phyloP scores from a whole-genome alignment of 2,329 filamentous ascomycete species.

The Diplocarpon mali region DNA sequence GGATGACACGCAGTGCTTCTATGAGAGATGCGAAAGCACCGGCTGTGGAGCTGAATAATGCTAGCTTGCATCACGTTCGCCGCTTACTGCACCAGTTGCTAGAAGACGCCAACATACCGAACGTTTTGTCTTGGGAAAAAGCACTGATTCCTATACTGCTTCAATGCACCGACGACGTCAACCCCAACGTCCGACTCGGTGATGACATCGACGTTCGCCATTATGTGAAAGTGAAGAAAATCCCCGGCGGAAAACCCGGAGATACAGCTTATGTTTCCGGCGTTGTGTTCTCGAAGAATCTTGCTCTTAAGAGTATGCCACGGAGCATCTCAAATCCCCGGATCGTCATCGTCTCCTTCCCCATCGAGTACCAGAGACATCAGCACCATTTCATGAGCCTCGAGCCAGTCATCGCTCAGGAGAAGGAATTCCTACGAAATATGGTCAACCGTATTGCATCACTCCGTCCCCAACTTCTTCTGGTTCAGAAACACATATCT shows the following conservation, averaged over 20 bases:
- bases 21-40: slow-evolving; percentile 65
- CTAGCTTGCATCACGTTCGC: slow-evolving; percentile 80
- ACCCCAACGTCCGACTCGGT: slow-evolving; percentile 78
- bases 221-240: slow-evolving; percentile 95
- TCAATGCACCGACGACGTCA: slow-evolving; percentile 85
- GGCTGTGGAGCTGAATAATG: slow-evolving; percentile 74
- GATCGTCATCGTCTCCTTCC: slow-evolving; percentile 87
- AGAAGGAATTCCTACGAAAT: slow-evolving; percentile 85
- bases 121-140: slow-evolving; percentile 72
- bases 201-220: slow-evolving; percentile 97
- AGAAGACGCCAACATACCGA: slow-evolving; percentile 62
- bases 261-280: slow-evolving; percentile 96
- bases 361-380: slow-evolving; percentile 90
- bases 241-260: slow-evolving; percentile 77
- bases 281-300: slow-evolving; percentile 93
- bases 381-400: slow-evolving; percentile 95
- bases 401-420: slow-evolving; percentile 91
- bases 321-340: slow-evolving; percentile 73
- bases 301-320: slow-evolving; percentile 93
- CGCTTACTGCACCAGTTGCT: slow-evolving; percentile 76
- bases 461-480: slow-evolving; percentile 69
- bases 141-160: slow-evolving; percentile 83
- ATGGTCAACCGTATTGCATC: slow-evolving; percentile 86
- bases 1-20: slow-evolving; percentile 67
- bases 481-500: slow-evolving; percentile 90